Conservation (phyloP, 257 asterid genomes). For the Solanum sejunctum region DNA sequence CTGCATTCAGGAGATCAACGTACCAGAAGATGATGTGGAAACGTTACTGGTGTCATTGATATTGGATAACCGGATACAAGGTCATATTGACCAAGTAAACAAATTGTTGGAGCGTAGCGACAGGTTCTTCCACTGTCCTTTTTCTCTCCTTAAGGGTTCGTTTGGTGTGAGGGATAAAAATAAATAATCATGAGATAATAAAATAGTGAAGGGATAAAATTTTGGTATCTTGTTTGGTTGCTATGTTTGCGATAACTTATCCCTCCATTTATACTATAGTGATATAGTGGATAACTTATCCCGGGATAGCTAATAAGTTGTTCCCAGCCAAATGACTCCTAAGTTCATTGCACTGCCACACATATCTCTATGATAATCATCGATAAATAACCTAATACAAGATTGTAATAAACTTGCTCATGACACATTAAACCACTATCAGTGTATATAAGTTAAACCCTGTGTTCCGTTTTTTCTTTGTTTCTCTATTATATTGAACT, state of each 20-base stretch:
- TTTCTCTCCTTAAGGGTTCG: neutral
- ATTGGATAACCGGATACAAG: constrained; percentile 79
- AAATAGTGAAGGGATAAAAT: no score
- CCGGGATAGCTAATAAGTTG: no score
- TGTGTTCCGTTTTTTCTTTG: neutral
- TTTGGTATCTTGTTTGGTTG: no score
- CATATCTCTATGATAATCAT: neutral
- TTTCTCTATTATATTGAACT: neutral
- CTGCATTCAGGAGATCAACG: constrained; percentile 71
- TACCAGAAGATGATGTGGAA: constrained; percentile 90
- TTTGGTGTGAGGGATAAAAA: no score
- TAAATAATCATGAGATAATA: no score
- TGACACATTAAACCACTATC: neutral
- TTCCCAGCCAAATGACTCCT: no score
- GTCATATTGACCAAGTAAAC: constrained; percentile 92
- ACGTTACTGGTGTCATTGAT: constrained; percentile 79
- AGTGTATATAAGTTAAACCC: neutral
- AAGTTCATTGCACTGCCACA: neutral
- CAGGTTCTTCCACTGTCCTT: constrained; percentile 29
- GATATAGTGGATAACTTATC: no score
- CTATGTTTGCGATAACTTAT: no score
- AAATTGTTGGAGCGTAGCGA: constrained; percentile 82
- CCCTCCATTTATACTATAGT: no score
- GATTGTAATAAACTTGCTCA: neutral
- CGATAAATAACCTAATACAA: neutral